These are phyloP conservation scores for Aspergillus sclerotialis DNA, from an alignment of 2,329 filamentous ascomycete genomes.

Conservation along the genomic window DNA sequence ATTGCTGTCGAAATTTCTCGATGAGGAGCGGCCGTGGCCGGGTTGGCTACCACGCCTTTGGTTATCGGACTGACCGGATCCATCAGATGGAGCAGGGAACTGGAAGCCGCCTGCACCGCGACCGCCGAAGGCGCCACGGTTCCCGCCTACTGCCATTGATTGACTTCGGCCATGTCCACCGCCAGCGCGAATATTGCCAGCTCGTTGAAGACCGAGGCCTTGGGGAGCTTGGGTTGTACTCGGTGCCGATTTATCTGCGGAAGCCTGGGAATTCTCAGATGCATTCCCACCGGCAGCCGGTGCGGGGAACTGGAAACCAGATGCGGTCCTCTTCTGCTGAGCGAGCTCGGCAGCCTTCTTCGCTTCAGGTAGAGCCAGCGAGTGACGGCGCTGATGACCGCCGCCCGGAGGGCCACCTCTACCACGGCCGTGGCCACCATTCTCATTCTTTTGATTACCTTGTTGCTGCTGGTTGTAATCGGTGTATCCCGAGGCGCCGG, in stretches of 20 bases:
- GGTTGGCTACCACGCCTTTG: conserved; percentile 64
- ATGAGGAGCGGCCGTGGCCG: conserved; percentile 73
- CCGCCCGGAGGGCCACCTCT: conserved; percentile 63
- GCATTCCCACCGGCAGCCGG: conserved; percentile 55
- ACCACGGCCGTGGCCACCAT: conserved; percentile 62
- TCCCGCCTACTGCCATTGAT: conserved; percentile 50
- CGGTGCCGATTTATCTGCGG: conserved; percentile 40
- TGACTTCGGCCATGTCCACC: conserved; percentile 51
- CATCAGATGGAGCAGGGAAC: conserved; percentile 53
- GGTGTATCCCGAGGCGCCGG: conserved; percentile 76
- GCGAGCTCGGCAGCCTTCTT: conserved; percentile 96
- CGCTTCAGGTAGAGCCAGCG: conserved; percentile 85
- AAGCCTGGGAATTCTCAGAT: conserved; percentile 50
- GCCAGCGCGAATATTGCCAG: conserved; percentile 76
- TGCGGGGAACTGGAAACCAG: conserved; percentile 88
- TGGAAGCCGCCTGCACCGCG: conserved; percentile 67
- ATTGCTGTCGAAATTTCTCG: conserved; percentile 95
- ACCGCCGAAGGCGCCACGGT: conserved; percentile 56
- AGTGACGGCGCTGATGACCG: conserved; percentile 91
- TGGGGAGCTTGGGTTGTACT: conserved; percentile 46
- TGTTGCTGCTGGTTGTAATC: conserved; percentile 65
- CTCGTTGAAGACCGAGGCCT: conserved; percentile 64
- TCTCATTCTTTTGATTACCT: conserved; percentile 64
- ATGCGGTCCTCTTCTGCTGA: conserved; percentile 91
- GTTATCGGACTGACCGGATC: conserved; percentile 55